Conservation (phyloP, 2,329 filamentous ascomycete genomes). For the Elsinoe australis region DNA sequence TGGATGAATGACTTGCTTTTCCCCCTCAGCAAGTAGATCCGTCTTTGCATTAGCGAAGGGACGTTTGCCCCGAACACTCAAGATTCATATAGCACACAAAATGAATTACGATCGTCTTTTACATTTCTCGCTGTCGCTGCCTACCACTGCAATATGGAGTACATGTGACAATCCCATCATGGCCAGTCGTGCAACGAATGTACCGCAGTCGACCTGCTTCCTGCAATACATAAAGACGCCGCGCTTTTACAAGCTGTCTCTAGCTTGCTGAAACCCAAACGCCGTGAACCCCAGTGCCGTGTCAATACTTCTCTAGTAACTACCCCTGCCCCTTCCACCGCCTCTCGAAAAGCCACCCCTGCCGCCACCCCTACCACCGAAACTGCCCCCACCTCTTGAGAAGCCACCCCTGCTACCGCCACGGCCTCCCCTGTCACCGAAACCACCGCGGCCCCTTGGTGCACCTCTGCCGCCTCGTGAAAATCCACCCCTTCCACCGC, state of each 20-base stretch:
- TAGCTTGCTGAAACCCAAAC: constrained; percentile 4
- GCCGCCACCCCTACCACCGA: constrained; percentile 30
- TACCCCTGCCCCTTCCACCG: constrained; percentile 17
- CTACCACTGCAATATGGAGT: background rate
- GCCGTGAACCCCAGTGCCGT: constrained; percentile 4
- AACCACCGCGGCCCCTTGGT: constrained; percentile 33
- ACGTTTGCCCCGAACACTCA: background rate
- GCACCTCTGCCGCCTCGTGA: constrained; percentile 37
- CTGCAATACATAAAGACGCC: constrained; percentile 4
- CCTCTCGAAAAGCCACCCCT: constrained; percentile 40
- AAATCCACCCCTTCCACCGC: constrained; percentile 40
- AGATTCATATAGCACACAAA: background rate
- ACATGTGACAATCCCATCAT: background rate
- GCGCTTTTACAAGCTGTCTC: constrained; percentile 2
- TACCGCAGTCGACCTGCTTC: too few species aligned
- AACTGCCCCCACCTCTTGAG: constrained; percentile 12
- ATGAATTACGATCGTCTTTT: background rate
- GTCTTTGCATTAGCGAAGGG: too few species aligned
- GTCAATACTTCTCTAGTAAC: constrained; percentile 1
- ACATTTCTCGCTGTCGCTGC: too few species aligned
- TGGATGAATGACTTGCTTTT: background rate
- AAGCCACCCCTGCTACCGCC: constrained; percentile 50
- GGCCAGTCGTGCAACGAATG: background rate
- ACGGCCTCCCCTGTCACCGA: constrained; percentile 45
- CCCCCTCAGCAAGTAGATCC: too few species aligned